Base-by-base conservation (phyloP, 352 stramenopile genomes). In the Globisporangium alternatum region DNA sequence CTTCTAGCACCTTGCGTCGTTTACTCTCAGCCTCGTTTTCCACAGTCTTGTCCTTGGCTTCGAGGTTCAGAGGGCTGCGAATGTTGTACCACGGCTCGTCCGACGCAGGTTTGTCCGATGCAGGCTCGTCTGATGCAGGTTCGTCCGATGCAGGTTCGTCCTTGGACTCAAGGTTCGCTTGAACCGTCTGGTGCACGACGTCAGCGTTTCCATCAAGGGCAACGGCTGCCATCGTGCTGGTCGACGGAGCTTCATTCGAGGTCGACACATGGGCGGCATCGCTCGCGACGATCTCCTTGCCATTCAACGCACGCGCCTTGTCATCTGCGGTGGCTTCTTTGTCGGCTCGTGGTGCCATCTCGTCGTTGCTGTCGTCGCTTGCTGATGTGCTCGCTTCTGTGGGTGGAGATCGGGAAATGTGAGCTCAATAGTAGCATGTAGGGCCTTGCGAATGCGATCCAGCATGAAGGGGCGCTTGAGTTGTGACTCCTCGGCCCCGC, bases 61-160 rank as follows among this genome's bases (percentile, higher is more conserved):
- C 39, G 2, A 61, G 7, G 13, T 43, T 61, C 2, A 62, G n/a
- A 1, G 56, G 56, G 7, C n/a, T 35, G 9, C 54, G 54, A 2
- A 49, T 12, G 19, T 62, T 45, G 56, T 44, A 43, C 56, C 56
- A 62, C 5, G 19, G 43, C 3, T 41, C 43, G 21, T 37, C 33
- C 33, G 33, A 37, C 33, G 33, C 31, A 35, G 31, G 31, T 7
- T 35, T 7, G 31, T 35, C 31, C 31, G 31, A 35, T 35, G 31
- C 7, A 35, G 31, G 31, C 31, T 35, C 31, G 31, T 35, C 31
- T 7, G 31, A 35, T 35, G n/a, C n/a, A n/a, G n/a, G n/a, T n/a
- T 37, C 33, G 0, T 43, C 37, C 37, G 37, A 43, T 15, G 0
- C 37, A 44, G 22, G 5, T 2, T 17, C 19, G 25, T 8, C 33